Evolutionary conservation across 2,329 filamentous ascomycete genomes (phyloP), one percentile per base, ranked within the genome.

Genomic region (Coleophoma crateriformis): DNA sequence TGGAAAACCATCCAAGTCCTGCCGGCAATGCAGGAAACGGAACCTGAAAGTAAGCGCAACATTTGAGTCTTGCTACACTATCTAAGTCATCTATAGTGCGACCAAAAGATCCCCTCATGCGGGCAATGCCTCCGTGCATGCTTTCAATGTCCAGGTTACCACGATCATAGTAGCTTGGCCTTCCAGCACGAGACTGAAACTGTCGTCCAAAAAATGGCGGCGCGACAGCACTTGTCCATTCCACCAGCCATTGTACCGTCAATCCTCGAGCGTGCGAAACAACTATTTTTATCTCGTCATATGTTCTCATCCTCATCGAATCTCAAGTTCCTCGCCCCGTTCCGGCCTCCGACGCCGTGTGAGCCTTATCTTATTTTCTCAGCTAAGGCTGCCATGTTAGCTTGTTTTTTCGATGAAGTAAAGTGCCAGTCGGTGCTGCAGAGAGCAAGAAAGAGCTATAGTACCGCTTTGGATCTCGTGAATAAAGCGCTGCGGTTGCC

Each of bases 381-480:
- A 19, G 50, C 56, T 27, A 51, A 56, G 42, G 55, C 55, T 12
- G 51, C 53, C 12, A 58, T 54, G 37, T 45, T 57, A 13, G 55
- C 53, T 39, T 57, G 50, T 33, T 42, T 57, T n/a, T 51, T 41
- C 13, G 46, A 49, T 12, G 43, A 51, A 35, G 40, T 50, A 6
- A 39, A 51, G 15, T 54, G 51, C 46, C 15, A 32, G 3, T 33
- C 39, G 2, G 39, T 55, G 13, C 33, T 50, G n/a, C 22, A 44
- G 12, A 22, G 40, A 15, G 46, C 45, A 7, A 40, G 47, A 20
- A 34, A 53, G 37, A 49, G 39, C 38, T 56, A 56, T 19, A 45
- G 47, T n/a, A 42, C 43, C 3, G 54, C 54, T 2, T 40, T 41
- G n/a, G 38, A 17, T 15, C n/a, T 41, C 6, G 22, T 20, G 17